A percentile compares a stretch with the other conserved stretches of the same genome.
These are phyloP conservation scores for Cyclotella atomus DNA, from an alignment of 108 stramenopile species.

Conservation along the genomic window DNA sequence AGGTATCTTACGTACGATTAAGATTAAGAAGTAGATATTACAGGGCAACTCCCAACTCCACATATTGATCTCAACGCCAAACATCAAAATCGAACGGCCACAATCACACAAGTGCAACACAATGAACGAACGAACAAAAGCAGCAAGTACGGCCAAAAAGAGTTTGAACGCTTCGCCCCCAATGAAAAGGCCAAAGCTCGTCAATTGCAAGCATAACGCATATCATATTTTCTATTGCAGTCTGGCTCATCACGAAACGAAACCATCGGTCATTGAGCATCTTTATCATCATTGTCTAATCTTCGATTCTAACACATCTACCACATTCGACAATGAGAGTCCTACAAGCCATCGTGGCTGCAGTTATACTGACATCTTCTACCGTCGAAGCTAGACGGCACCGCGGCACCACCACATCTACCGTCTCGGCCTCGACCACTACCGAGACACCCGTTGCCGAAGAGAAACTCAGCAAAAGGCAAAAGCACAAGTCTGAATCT, in stretches of 20 bases:
- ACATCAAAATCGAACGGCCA: no score
- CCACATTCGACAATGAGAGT: neutral
- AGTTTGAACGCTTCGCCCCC: no score
- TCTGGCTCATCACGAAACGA: no score
- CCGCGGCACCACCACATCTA: neutral
- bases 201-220: no score
- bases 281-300: no score
- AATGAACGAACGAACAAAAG: neutral
- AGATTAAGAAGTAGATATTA: no score
- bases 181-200: no score
- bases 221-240: neutral
- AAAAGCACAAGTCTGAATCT: neutral
- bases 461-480: neutral
- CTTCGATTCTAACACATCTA: no score
- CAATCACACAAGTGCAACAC: neutral
- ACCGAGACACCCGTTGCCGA: neutral
- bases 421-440: neutral
- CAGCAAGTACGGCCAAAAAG: neutral
- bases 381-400: neutral
- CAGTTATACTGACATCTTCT: conserved; percentile 4
- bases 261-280: no score
- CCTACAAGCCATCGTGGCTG: neutral
- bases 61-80: no score
- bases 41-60: no score
- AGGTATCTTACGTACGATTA: no score